Evolutionary conservation across 352 stramenopile genomes (phyloP).

Genomic region (Phytophthora nicotianae): DNA sequence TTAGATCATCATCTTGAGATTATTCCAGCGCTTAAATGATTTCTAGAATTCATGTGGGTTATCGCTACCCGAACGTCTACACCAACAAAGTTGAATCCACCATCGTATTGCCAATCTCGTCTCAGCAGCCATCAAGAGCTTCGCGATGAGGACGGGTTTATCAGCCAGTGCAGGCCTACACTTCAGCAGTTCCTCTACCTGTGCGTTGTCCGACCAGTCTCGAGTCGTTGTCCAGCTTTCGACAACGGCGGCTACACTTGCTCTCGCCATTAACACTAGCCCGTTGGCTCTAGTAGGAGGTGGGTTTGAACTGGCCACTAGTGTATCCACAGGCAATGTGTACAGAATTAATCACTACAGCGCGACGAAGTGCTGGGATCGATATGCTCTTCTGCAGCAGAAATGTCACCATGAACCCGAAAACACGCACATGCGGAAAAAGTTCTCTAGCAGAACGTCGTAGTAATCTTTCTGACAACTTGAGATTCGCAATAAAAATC

Average conservation of each 20-base stretch:
- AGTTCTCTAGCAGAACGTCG: slow-evolving; percentile 39
- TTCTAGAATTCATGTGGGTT: slow-evolving; percentile 7
- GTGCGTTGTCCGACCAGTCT: slow-evolving; percentile 24
- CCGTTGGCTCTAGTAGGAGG: slow-evolving; percentile 9
- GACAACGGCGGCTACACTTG: slow-evolving; percentile 35
- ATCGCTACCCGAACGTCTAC: slow-evolving; percentile 19
- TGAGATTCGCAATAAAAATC: slow-evolving; percentile 24
- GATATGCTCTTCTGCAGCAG: slow-evolving; percentile 68
- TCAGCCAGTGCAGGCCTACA: slow-evolving; percentile 31
- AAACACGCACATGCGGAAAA: slow-evolving; percentile 66
- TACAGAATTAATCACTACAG: slow-evolving; percentile 46
- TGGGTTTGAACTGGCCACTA: slow-evolving; percentile 26
- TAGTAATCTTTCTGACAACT: slow-evolving; percentile 42
- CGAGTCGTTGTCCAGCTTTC: slow-evolving; percentile 45
- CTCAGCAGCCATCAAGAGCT: slow-evolving; percentile 31
- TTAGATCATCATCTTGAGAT: slow-evolving; percentile 11
- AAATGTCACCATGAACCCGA: slow-evolving; percentile 56
- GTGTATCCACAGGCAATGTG: slow-evolving; percentile 27
- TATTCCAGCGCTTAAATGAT: slow-evolving; percentile 1
- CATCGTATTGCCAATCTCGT: slow-evolving; percentile 24
- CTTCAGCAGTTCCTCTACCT: slow-evolving; percentile 39
- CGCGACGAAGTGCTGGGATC: slow-evolving; percentile 42
- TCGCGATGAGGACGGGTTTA: slow-evolving; percentile 44
- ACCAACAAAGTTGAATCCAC: slow-evolving; percentile 39
- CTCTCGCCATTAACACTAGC: slow-evolving; percentile 8